Percentiles rank a stretch among this genome's conserved stretches.
Conservation (phyloP, 768 basidiomycete species). For the Galerina marginata region DNA sequence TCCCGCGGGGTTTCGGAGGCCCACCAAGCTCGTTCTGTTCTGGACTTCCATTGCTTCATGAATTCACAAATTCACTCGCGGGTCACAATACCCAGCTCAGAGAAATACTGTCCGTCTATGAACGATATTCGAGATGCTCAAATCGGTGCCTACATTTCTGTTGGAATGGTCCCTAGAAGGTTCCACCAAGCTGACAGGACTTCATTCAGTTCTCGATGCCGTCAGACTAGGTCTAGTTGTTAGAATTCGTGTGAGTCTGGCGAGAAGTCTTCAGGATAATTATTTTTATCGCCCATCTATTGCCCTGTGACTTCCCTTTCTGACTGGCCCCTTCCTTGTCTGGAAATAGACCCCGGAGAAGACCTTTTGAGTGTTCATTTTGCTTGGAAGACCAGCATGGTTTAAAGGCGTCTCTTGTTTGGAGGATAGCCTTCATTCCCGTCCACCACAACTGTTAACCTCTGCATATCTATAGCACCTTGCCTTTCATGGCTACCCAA, state of each 20-base stretch:
- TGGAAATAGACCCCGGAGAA: slow-evolving; percentile 62
- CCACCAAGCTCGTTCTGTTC: not conserved
- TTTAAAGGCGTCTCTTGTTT: slow-evolving; percentile 49
- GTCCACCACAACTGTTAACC: slow-evolving; percentile 38
- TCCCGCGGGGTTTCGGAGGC: slow-evolving; percentile 37
- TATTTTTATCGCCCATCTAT: slow-evolving; percentile 44
- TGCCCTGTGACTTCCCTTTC: slow-evolving; percentile 46
- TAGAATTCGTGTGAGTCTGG: slow-evolving; percentile 47
- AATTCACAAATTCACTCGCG: slow-evolving; percentile 4
- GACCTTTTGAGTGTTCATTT: slow-evolving; percentile 57
- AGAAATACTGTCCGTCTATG: too few species aligned
- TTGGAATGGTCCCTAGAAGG: slow-evolving; percentile 17
- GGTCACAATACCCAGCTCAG: not conserved
- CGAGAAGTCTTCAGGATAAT: slow-evolving; percentile 40
- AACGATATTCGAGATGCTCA: not conserved
- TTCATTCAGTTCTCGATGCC: slow-evolving; percentile 28
- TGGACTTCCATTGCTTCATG: not conserved
- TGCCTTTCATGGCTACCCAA: slow-evolving; percentile 59
- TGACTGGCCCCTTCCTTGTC: slow-evolving; percentile 51
- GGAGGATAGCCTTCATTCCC: slow-evolving; percentile 47
- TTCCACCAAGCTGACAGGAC: slow-evolving; percentile 25
- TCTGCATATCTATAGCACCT: slow-evolving; percentile 29
- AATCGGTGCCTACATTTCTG: slow-evolving; percentile 12
- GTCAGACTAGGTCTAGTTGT: slow-evolving; percentile 27
- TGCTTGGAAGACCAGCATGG: slow-evolving; percentile 45